Evolutionary conservation across 805 yeast genomes (phyloP).

Genomic region (Zygosaccharomyces pseudorouxii): DNA sequence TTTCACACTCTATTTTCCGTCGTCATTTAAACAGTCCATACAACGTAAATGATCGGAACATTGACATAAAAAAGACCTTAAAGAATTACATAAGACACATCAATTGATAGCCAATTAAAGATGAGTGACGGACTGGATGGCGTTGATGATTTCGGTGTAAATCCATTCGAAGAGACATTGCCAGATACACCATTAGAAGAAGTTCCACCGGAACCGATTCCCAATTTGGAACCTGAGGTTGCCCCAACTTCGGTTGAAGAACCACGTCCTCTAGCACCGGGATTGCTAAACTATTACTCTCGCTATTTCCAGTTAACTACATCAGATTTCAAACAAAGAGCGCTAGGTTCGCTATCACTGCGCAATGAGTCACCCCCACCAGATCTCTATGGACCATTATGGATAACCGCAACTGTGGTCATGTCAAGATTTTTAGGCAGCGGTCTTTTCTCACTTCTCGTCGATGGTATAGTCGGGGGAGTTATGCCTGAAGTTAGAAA

Average conservation of each 20-base stretch:
- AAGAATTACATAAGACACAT: not conserved
- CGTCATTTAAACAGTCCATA: not conserved
- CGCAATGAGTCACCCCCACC: conserved; percentile 30
- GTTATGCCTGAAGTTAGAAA: conserved; percentile 35
- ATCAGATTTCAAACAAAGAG: conserved; percentile 13
- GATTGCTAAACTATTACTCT: conserved; percentile 27
- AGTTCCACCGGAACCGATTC: not conserved
- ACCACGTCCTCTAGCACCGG: conserved; percentile 19
- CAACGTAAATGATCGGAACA: too few species aligned
- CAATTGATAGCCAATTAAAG: not conserved
- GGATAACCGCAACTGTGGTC: conserved; percentile 84
- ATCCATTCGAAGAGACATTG: conserved; percentile 1
- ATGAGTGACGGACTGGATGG: not conserved
- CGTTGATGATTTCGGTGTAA: conserved; percentile 1
- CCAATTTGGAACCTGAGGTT: not conserved
- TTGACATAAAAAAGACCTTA: not conserved
- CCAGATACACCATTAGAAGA: not conserved
- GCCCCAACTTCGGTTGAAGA: not conserved
- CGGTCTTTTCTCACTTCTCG: conserved; percentile 61
- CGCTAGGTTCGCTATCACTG: conserved; percentile 1
- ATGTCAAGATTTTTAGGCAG: conserved; percentile 70
- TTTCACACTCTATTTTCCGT: not conserved
- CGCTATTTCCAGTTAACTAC: conserved; percentile 22
- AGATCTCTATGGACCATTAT: conserved; percentile 83
- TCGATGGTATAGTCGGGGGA: conserved; percentile 46